Conservation (phyloP, 2,329 filamentous ascomycete genomes). For the Colletotrichum tropicicola region DNA sequence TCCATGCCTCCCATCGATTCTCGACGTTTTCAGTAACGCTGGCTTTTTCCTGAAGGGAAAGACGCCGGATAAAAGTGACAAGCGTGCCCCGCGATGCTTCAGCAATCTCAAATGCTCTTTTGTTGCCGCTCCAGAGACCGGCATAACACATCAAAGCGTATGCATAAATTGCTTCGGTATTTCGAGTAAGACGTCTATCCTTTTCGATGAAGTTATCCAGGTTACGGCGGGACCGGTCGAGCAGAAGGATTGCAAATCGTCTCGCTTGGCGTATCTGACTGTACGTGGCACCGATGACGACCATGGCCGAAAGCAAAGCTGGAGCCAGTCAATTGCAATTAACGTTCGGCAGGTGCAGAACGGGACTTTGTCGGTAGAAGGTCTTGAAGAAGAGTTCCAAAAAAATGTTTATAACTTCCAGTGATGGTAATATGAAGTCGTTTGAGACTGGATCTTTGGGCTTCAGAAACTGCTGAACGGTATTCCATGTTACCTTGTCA, state of each 20-base stretch:
- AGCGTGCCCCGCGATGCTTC: slow-evolving; percentile 8
- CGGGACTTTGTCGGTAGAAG: slow-evolving; percentile 5
- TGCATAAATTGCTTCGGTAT: not conserved
- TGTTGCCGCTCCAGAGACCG: slow-evolving; percentile 22
- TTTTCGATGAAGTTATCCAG: not conserved
- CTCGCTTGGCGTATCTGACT: not conserved
- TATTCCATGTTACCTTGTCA: not conserved
- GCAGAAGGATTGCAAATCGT: slow-evolving; percentile 1
- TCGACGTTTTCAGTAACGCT: not conserved
- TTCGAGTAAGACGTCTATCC: not conserved
- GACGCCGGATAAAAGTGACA: slow-evolving; percentile 3
- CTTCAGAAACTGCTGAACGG: not conserved
- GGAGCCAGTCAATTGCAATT: not conserved
- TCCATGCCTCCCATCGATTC: not conserved
- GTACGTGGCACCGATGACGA: slow-evolving; percentile 7
- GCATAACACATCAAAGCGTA: slow-evolving; percentile 3
- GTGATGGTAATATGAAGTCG: not conserved
- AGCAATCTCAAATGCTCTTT: slow-evolving; percentile 11
- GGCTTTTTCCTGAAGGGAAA: not conserved
- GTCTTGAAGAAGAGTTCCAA: slow-evolving; percentile 5
- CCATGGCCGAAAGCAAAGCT: not conserved
- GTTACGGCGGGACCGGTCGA: not conserved
- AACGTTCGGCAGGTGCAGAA: slow-evolving; percentile 7
- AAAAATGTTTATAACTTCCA: not conserved
- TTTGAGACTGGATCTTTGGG: not conserved